A percentile compares a stretch with the other conserved stretches of the same genome.
phyloP scores from a whole-genome alignment of 495 filamentous ascomycete species.

The Pseudomonodictys pantanalensis region DNA sequence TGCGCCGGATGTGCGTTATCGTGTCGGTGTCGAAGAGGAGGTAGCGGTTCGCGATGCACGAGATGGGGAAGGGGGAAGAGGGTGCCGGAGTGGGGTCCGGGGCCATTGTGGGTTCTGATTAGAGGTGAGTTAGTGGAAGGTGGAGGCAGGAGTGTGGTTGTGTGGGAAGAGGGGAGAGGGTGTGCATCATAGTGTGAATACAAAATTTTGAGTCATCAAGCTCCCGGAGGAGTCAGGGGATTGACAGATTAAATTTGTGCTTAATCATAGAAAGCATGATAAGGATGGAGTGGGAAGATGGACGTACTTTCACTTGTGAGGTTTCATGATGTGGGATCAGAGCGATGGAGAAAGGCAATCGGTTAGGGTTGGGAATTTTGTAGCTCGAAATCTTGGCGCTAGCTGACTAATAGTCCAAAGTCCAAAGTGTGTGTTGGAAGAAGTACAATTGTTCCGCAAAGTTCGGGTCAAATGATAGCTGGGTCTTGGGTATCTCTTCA shows the following conservation, averaged over 20 bases:
- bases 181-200: slow-evolving; percentile 40
- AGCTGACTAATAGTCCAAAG: no score
- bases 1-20: slow-evolving; percentile 73
- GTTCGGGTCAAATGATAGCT: no score
- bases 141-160: not conserved
- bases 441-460: no score
- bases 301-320: slow-evolving; percentile 16
- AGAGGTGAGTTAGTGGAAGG: not conserved
- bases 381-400: not conserved
- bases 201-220: slow-evolving; percentile 38
- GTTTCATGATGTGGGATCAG: slow-evolving; percentile 12
- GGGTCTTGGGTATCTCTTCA: no score
- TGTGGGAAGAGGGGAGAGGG: not conserved
- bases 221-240: slow-evolving; percentile 61
- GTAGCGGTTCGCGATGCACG: slow-evolving; percentile 74
- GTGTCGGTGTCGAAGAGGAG: slow-evolving; percentile 81
- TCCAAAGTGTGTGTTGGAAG: no score
- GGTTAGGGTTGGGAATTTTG: no score
- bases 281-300: not conserved
- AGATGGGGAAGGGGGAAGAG: slow-evolving; percentile 71
- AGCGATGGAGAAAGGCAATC: not conserved
- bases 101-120: not conserved
- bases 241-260: slow-evolving; percentile 77
- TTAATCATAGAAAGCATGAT: slow-evolving; percentile 63
- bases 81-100: slow-evolving; percentile 2